Conservation (phyloP, 2,329 filamentous ascomycete species). For the Pseudogymnoascus sp. region DNA sequence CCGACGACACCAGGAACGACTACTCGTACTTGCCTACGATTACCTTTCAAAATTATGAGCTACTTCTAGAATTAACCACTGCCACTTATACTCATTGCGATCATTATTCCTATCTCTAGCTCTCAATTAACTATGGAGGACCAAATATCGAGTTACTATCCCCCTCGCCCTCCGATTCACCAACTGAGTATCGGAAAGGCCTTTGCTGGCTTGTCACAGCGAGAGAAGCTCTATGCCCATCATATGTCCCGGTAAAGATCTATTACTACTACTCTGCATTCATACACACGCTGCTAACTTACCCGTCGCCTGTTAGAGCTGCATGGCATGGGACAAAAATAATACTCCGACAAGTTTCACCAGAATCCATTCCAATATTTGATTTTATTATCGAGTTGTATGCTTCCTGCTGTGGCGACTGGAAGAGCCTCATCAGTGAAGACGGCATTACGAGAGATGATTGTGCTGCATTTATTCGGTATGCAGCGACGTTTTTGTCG, state of each 20-base stretch:
- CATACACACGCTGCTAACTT: background rate
- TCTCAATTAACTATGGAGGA: background rate
- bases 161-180: constrained; percentile 35
- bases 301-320: constrained; percentile 32
- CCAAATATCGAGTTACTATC: background rate
- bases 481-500: constrained; percentile 48
- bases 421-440: constrained; percentile 36
- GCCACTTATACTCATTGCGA: background rate
- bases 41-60: background rate
- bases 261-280: constrained; percentile 7
- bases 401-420: constrained; percentile 42
- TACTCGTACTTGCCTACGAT: background rate
- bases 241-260: constrained; percentile 37
- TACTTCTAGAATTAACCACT: background rate
- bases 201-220: constrained; percentile 47
- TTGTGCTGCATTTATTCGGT: constrained; percentile 39
- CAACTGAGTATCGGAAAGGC: background rate
- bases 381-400: constrained; percentile 51
- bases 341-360: constrained; percentile 50
- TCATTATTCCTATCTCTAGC: background rate
- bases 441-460: constrained; percentile 32
- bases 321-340: constrained; percentile 48
- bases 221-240: constrained; percentile 59
- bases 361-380: constrained; percentile 49
- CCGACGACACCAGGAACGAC: background rate